Conservation (phyloP, 345 rosid genomes). For the Gossypium ekmanianum region DNA sequence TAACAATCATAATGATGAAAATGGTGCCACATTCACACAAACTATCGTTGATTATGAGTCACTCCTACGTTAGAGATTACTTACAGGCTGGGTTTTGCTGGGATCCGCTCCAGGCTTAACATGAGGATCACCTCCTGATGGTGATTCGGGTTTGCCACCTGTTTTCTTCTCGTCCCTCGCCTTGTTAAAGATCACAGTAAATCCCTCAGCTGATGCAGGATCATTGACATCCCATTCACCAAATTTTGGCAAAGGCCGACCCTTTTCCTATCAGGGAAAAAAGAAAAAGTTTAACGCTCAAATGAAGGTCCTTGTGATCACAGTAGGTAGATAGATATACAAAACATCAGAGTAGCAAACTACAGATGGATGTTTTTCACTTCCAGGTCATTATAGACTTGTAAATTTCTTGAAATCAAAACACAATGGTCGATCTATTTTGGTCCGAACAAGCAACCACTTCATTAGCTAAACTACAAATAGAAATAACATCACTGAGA, state of each 20-base stretch:
- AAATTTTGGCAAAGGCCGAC: constrained; percentile 85
- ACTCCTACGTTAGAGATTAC: constrained; percentile 23
- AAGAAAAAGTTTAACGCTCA: constrained; percentile 5
- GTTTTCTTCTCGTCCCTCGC: constrained; percentile 96
- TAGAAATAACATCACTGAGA: neutral
- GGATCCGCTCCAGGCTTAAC: constrained; percentile 52
- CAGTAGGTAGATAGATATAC: no score
- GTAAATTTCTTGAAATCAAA: neutral
- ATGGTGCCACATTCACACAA: neutral
- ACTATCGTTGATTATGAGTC: neutral
- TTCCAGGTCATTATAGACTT: neutral
- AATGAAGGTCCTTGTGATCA: no score
- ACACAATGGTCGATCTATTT: neutral
- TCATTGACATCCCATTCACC: constrained; percentile 98
- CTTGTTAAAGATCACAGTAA: constrained; percentile 87
- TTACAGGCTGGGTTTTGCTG: constrained; percentile 73
- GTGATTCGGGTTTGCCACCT: constrained; percentile 63
- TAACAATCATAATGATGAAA: neutral
- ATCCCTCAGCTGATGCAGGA: constrained; percentile 93
- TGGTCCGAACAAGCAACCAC: constrained; percentile 1
- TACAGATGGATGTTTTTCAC: neutral
- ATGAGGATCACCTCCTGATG: constrained; percentile 40
- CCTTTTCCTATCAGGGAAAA: constrained; percentile 50
- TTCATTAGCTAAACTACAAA: neutral
- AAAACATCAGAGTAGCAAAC: no score